Evolutionary conservation across 164 flowering plant species (phyloP), one percentile per base, ranked within the genome.

Genomic region (Magnolia officinalis): DNA sequence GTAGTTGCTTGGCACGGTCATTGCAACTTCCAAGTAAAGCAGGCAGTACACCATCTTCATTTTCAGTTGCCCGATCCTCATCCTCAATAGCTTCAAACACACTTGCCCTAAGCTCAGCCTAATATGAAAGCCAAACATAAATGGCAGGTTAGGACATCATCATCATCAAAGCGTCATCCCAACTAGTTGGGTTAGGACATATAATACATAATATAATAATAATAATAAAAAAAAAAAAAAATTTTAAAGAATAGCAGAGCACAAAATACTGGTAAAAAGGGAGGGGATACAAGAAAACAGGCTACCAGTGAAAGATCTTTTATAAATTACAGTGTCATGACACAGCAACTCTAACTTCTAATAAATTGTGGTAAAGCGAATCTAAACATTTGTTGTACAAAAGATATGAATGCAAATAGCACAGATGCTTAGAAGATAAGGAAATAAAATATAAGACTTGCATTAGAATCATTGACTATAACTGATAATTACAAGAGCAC

Each of bases 71-170:
- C 64, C 82, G 85, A 79, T 96, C 99, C 83, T 96, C 99, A 76
- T 96, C 98, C 82, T 96, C 99, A 75, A 94, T 96, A 50, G 98
- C 98, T 85, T 96, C 99, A 79, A 94, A 96, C 1, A 96, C 99
- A 84, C 98, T 96, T 24, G 98, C 98, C 82, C 99, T 85, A 20
- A 96, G 92, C 83, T 96, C 99, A 76, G 98, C 99, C 99, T 96
- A 76, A 2, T 8, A 68, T 29, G 14, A 51, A 24, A 81, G 74
- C 63, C 24, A 20, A 73, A 6, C 8, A 73, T 19, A n/a, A 49
- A 68, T 14, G 10, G 71, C 16, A 37, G 71, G 50, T 68, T 31
- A 29, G 26, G 68, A 65, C 31, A 65, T 65, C 45, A 37, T 37
- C 45, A 37, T 37, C 45, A 37, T 37, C 45, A 3, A 37, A 37